Evolutionary conservation across 441 rosid genomes (phyloP), one percentile per base, ranked within the genome.

Genomic region (Gossypium aridum): DNA sequence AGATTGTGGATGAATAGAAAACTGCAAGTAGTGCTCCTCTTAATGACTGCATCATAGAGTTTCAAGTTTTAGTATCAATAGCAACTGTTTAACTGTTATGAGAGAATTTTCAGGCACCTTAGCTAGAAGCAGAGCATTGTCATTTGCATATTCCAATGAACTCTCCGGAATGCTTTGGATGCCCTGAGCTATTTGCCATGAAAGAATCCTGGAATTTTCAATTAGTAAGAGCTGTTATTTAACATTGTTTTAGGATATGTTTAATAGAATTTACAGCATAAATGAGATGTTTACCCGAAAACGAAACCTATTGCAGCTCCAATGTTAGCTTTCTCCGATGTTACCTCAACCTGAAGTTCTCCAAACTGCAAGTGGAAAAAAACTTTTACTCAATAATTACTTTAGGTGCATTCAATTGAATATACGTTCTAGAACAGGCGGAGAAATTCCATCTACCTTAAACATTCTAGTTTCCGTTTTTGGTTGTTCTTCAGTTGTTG

Each of bases 111-210:
- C 43, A 63, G 78, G 16, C 62, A 94, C 98, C 98, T 94, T 90
- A 31, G 86, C 97, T 22, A 94, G 87, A 73, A 75, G 75, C 80
- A 91, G 78, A 17, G 99, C 99, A 82, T 92, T 94, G 79, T 94
- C 94, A 79, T 91, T 94, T 72, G 98, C 93, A 80, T 91, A 92
- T 81, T 92, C 87, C 79, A 94, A 70, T 72, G 97, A 92, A 82
- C 87, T 87, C 81, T 92, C 97, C 8, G 97, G 97, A 80, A 74
- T 81, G 83, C 72, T 87, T 81, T 87, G 97, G 59, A 95, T 64
- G 60, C 99, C 97, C 77, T 88, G 93, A 79, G 81, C 88, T 55
- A 92, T 80, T 81, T 86, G 80, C 99, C 96, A 95, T 37, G 97
- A 91, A 79, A 95, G 88, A 71, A 87, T 82, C 82, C 98, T 95